phyloP scores from a whole-genome alignment of 352 stramenopile species.

The Stramenopiles sp. region DNA sequence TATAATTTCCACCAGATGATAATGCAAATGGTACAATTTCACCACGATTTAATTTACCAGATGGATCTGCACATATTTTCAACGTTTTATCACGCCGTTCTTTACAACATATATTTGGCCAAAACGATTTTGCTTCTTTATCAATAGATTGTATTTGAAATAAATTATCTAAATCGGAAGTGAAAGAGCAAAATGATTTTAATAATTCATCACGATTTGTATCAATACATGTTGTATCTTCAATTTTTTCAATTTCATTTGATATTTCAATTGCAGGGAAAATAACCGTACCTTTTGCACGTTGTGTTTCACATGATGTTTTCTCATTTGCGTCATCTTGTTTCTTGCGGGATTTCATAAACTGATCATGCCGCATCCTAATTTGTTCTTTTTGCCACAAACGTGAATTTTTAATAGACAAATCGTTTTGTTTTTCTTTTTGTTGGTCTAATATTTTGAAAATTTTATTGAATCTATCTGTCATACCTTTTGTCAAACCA shows the following conservation, averaged over 20 bases:
- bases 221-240: not conserved
- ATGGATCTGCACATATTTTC: not conserved
- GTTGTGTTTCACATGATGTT: not conserved
- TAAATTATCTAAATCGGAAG: not conserved
- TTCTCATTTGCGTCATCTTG: not conserved
- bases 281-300: not conserved
- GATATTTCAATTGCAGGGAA: not conserved
- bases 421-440: not conserved
- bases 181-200: not conserved
- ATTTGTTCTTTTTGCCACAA: constrained; percentile 1
- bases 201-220: not conserved
- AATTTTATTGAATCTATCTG: too few species aligned
- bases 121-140: not conserved
- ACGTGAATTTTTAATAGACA: not conserved
- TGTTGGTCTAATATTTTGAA: not conserved
- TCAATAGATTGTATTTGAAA: not conserved
- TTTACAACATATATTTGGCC: not conserved
- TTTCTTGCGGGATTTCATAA: not conserved
- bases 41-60: not conserved
- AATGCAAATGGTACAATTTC: not conserved
- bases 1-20: not conserved
- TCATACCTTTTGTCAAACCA: too few species aligned
- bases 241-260: not conserved
- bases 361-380: not conserved
- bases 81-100: not conserved